These are phyloP conservation scores for Sphagnum magellanicum DNA, from an alignment of 228 moss, liverwort and hornwort genomes.

Conservation along the genomic window DNA sequence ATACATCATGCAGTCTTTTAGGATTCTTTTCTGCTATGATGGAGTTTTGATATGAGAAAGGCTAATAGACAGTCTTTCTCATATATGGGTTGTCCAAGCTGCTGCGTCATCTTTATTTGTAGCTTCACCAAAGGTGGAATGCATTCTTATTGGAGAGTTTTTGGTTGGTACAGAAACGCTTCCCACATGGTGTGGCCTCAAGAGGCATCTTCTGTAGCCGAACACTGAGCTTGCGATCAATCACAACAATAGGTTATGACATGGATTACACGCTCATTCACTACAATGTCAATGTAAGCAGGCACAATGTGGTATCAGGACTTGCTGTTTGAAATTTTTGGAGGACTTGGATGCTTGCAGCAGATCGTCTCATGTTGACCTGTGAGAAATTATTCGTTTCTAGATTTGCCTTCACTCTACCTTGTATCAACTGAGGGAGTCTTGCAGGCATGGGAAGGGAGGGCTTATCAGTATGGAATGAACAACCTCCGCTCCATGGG, in stretches of 20 bases:
- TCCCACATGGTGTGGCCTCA: slow-evolving; percentile 75
- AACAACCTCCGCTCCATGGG: slow-evolving; percentile 74
- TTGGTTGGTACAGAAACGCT: slow-evolving; percentile 55
- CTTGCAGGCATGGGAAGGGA: slow-evolving; percentile 84
- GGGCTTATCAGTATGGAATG: slow-evolving; percentile 90
- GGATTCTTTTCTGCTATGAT: too few relatives aligned
- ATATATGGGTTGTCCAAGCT: too few relatives aligned
- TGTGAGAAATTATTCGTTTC: too few relatives aligned
- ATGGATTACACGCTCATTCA: slow-evolving; percentile 95
- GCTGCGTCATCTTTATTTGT: not conserved
- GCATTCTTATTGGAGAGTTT: not conserved
- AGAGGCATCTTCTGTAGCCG: slow-evolving; percentile 91
- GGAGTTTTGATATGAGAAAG: too few relatives aligned
- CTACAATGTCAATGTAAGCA: slow-evolving; percentile 74
- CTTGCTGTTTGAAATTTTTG: too few relatives aligned
- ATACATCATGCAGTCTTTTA: too few relatives aligned
- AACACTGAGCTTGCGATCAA: slow-evolving; percentile 74
- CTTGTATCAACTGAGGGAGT: not conserved
- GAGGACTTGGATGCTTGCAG: too few relatives aligned
- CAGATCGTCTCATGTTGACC: too few relatives aligned
- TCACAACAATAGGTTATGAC: slow-evolving; percentile 89
- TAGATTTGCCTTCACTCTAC: too few relatives aligned
- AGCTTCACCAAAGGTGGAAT: not conserved
- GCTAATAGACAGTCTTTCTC: too few relatives aligned
- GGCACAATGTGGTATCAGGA: not conserved